Base-by-base conservation (phyloP, 2,329 filamentous ascomycete genomes). In the Lachnellula cervina region DNA sequence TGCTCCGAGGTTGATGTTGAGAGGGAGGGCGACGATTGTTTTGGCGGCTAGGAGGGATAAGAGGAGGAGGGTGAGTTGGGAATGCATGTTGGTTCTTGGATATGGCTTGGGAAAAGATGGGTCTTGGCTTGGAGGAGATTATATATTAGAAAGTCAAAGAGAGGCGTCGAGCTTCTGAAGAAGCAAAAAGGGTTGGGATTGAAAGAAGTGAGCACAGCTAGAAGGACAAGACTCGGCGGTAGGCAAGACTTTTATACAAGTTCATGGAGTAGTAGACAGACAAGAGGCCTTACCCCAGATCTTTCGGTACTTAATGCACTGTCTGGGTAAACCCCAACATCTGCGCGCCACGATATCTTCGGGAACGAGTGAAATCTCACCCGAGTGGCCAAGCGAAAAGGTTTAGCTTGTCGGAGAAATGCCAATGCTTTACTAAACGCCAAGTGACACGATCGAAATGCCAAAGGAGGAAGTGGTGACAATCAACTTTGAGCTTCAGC, bases 31-130 rank as follows among this genome's bases (percentile, higher is more conserved):
- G 34, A 62, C 61, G 35, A 69, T 60, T 21, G 66, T 57, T 19
- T 66, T 57, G 28, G 67, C 63, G 21, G 66, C 58, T 11, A 74
- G 56, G 23, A 73, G 52, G 37, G 67, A 67, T 44, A 71, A 52
- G 44, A 68, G 51, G 52, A 71, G 51, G 52, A 71, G 56, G 54
- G 69, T 63, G 28, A 32, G 9, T 48, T 64, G 68, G 57, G 62
- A 54, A 49, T 62, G 62, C 66, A 68, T 64, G 38, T 9, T 45
- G 37, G 46, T 32, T 47, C 44, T 60, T 60, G 43, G 43, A 34
- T 48, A 25, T 47, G 62, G 57, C 59, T 51, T 17, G 17, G 38
- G 34, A 53, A 51, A 44, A 16, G 51, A 54, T 48, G 28, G 19
- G 49, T 44, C 8, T 32, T 52, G 44, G 38, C 52, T 43, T 45